Percentiles rank a stretch among this genome's conserved stretches.
phyloP scores from a whole-genome alignment of 176 grass and related monocot genomes.

The Stipa capillata region DNA sequence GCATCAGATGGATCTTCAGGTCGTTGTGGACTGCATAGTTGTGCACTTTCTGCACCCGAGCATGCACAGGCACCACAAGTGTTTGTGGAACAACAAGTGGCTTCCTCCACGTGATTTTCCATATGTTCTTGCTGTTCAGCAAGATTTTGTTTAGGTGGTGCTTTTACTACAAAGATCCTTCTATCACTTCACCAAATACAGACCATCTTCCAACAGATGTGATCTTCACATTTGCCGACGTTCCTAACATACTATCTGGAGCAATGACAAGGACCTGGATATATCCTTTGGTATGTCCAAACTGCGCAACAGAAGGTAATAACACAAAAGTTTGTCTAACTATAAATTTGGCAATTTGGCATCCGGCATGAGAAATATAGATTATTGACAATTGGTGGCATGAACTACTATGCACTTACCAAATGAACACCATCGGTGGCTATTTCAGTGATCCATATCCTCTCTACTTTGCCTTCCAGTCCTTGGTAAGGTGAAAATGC shows the following conservation, averaged over 20 bases:
- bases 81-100: neutral
- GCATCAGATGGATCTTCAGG: neutral
- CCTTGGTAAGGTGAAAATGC: slow-evolving; percentile 85
- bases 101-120: slow-evolving; percentile 19
- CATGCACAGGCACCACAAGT: slow-evolving; percentile 44
- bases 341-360: slow-evolving; percentile 4
- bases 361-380: neutral
- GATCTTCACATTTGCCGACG: slow-evolving; percentile 62
- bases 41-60: slow-evolving; percentile 10
- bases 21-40: neutral
- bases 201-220: slow-evolving; percentile 87
- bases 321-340: neutral
- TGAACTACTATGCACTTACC: slow-evolving; percentile 36
- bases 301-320: slow-evolving; percentile 33
- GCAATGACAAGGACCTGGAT: slow-evolving; percentile 92
- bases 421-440: slow-evolving; percentile 84
- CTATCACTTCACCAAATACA: slow-evolving; percentile 68
- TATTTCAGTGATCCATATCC: slow-evolving; percentile 88
- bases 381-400: neutral
- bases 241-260: slow-evolving; percentile 68
- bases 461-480: slow-evolving; percentile 67
- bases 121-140: slow-evolving; percentile 8
- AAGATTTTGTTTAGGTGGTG: neutral
- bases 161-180: slow-evolving; percentile 31
- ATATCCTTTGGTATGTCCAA: slow-evolving; percentile 92